Evolutionary conservation across 331 rosid genomes (phyloP).

Genomic region (Malus hybrid): DNA sequence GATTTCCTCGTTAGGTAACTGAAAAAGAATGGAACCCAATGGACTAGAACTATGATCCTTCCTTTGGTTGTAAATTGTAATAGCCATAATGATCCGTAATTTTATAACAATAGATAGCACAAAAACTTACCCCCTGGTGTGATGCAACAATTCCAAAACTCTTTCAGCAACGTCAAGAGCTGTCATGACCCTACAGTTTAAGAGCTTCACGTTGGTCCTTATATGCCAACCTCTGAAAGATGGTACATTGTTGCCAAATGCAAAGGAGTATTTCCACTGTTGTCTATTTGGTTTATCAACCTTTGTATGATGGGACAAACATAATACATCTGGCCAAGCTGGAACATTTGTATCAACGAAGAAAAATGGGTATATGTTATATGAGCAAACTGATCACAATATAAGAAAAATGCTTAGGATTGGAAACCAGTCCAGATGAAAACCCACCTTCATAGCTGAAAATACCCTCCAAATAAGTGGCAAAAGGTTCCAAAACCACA

Average conservation of each 20-base stretch:
- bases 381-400: slow-evolving; percentile 14
- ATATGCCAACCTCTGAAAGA: slow-evolving; percentile 9
- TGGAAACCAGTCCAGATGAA: slow-evolving; percentile 10
- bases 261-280: slow-evolving; percentile 12
- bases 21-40: background rate
- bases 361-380: slow-evolving; percentile 4
- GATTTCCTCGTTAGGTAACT: background rate
- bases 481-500: slow-evolving; percentile 6
- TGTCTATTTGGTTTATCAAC: slow-evolving; percentile 18
- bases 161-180: slow-evolving; percentile 15
- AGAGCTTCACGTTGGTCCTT: background rate
- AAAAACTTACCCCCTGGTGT: background rate
- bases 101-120: too few relatives aligned
- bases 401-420: slow-evolving; percentile 4
- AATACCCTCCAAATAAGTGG: slow-evolving; percentile 10
- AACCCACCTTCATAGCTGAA: slow-evolving; percentile 8
- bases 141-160: background rate
- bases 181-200: background rate
- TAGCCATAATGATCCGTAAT: background rate
- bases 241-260: slow-evolving; percentile 13
- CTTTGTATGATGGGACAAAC: background rate
- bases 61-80: background rate
- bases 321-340: slow-evolving; percentile 10
- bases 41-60: background rate
- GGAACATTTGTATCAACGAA: slow-evolving; percentile 6